Evolutionary conservation across 2,329 filamentous ascomycete genomes (phyloP).

Genomic region (Gaeumannomyces sp.): DNA sequence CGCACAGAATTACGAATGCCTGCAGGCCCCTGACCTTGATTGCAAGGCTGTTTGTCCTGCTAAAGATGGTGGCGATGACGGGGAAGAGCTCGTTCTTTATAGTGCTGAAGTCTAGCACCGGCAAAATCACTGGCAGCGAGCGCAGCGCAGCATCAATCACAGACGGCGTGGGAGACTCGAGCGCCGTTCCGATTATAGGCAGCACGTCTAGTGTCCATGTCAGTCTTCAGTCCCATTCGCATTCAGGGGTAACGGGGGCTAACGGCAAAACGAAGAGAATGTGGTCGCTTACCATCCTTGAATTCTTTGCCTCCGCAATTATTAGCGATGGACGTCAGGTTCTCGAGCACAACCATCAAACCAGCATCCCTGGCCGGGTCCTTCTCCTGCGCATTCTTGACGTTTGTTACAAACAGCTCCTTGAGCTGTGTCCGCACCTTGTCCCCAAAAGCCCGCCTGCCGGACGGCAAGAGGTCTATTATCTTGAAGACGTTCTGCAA

Average conservation of each 20-base stretch:
- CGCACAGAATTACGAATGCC: slow-evolving; percentile 84
- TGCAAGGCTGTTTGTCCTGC: slow-evolving; percentile 83
- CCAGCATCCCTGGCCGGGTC: slow-evolving; percentile 83
- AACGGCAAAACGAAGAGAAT: not conserved
- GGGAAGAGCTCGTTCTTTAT: slow-evolving; percentile 97
- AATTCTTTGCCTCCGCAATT: slow-evolving; percentile 90
- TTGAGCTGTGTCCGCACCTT: slow-evolving; percentile 79
- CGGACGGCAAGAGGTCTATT: slow-evolving; percentile 68
- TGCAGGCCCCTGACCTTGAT: slow-evolving; percentile 93
- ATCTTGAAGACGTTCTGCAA: slow-evolving; percentile 92
- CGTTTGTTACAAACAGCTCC: slow-evolving; percentile 67
- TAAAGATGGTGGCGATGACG: slow-evolving; percentile 83
- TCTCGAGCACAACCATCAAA: slow-evolving; percentile 83
- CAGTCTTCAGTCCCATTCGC: not conserved
- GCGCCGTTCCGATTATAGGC: slow-evolving; percentile 73
- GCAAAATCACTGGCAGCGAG: slow-evolving; percentile 72
- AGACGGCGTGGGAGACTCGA: slow-evolving; percentile 84
- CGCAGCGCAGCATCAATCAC: slow-evolving; percentile 81
- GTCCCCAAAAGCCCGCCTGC: slow-evolving; percentile 74
- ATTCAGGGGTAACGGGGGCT: not conserved
- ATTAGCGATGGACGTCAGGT: slow-evolving; percentile 66
- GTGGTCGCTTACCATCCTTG: slow-evolving; percentile 64
- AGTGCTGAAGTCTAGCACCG: slow-evolving; percentile 88
- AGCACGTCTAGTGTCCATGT: slow-evolving; percentile 63
- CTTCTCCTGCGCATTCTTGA: slow-evolving; percentile 59